Conservation (phyloP, 495 filamentous ascomycete species). For the Rostrohypoxylon terebratum region DNA sequence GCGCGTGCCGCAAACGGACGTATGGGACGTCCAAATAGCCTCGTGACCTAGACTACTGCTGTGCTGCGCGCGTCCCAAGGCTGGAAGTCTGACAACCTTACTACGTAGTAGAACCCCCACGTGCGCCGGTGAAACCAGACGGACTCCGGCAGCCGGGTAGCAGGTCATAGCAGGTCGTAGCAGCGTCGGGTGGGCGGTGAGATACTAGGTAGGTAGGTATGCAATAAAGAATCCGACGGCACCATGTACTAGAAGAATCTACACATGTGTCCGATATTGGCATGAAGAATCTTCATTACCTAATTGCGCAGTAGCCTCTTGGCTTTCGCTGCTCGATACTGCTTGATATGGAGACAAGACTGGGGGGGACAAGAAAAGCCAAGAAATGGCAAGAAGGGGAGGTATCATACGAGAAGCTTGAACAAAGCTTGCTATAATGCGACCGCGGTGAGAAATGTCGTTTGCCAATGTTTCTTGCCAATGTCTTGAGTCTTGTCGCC, state of each 20-base stretch:
- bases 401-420: conserved; percentile 32
- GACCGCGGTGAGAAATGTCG: conserved; percentile 4
- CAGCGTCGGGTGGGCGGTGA: conserved; percentile 27
- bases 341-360: neutral
- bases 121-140: conserved; percentile 41
- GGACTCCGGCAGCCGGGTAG: conserved; percentile 37
- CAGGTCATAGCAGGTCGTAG: neutral
- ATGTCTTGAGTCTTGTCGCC: conserved; percentile 39
- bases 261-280: neutral
- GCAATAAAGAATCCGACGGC: conserved; percentile 19
- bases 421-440: conserved; percentile 28
- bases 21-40: conserved; percentile 45
- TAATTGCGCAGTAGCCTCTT: conserved; percentile 15
- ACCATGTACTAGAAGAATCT: conserved; percentile 19
- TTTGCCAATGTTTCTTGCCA: conserved; percentile 45
- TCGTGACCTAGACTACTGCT: conserved; percentile 36
- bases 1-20: conserved; percentile 38
- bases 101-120: conserved; percentile 37
- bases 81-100: conserved; percentile 10
- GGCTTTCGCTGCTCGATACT: conserved; percentile 7
- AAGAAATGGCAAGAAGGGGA: neutral
- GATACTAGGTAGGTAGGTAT: no score
- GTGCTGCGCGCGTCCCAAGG: conserved; percentile 32
- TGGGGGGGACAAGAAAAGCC: neutral
- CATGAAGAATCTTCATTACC: conserved; percentile 3